These are phyloP conservation scores for Cyclocybe cylindracea DNA, from an alignment of 768 basidiomycete genomes.

Conservation along the genomic window DNA sequence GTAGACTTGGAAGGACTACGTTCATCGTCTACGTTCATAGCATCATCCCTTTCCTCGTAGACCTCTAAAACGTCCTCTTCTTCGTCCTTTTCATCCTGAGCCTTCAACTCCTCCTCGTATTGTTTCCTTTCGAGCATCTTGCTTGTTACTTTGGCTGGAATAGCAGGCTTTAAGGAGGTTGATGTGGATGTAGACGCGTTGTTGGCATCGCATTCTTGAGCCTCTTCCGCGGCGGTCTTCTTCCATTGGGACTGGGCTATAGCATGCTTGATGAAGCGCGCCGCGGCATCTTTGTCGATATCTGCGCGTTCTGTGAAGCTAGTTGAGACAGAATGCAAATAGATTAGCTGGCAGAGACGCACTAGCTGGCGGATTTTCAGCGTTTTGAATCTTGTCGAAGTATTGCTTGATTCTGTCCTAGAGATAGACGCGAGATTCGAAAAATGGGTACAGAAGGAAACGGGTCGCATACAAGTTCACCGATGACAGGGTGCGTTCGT, in stretches of 20 bases:
- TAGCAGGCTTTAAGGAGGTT: conserved; percentile 26
- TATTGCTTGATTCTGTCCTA: conserved; percentile 79
- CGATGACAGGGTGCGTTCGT: conserved; percentile 71
- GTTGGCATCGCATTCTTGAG: conserved; percentile 14
- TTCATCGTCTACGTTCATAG: conserved; percentile 10
- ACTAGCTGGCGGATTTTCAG: conserved; percentile 70
- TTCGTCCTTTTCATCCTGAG: conserved; percentile 46
- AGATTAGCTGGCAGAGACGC: conserved; percentile 20
- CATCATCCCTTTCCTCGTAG: conserved; percentile 29
- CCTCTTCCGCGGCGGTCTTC: conserved; percentile 34
- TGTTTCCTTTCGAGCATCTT: conserved; percentile 75
- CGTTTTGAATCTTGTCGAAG: conserved; percentile 78
- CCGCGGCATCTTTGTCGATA: conserved; percentile 80
- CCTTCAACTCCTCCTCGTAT: conserved; percentile 58
- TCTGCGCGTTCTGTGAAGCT: conserved; percentile 35
- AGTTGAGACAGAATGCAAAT: conserved; percentile 1
- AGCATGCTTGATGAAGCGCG: conserved; percentile 83
- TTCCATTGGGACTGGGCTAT: conserved; percentile 61
- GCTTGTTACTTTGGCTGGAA: conserved; percentile 60
- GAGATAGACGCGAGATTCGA: neutral
- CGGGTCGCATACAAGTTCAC: conserved; percentile 57
- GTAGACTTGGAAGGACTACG: conserved; percentile 5
- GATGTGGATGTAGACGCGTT: neutral
- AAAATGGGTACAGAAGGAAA: neutral
- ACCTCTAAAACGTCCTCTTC: conserved; percentile 41